Percentiles rank a stretch among this genome's conserved stretches.
These are phyloP conservation scores for Bassia scoparia DNA, from an alignment of 148 eudicot species.

Conservation along the genomic window DNA sequence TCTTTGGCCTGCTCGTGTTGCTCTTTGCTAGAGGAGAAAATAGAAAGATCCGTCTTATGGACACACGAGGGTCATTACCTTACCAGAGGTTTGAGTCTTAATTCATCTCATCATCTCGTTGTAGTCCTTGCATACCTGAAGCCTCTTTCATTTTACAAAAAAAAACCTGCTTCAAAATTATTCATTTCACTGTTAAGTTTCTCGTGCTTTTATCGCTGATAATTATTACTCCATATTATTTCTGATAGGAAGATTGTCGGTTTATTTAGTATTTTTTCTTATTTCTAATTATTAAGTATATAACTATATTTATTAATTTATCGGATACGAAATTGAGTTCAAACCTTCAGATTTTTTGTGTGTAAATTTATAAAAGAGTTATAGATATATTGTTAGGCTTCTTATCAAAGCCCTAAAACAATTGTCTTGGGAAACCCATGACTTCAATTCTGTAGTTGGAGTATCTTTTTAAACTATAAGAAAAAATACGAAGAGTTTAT, in stretches of 20 bases:
- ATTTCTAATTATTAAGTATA: too few species aligned
- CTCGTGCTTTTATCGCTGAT: neutral
- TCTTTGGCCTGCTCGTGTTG: slow-evolving; percentile 44
- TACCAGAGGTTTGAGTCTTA: slow-evolving; percentile 38
- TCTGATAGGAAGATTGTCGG: too few species aligned
- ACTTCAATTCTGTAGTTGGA: neutral
- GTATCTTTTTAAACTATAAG: neutral
- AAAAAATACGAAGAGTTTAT: neutral
- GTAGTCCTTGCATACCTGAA: neutral
- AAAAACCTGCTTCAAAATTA: neutral
- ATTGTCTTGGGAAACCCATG: neutral
- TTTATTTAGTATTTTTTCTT: neutral
- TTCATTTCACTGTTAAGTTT: neutral
- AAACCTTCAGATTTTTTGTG: neutral
- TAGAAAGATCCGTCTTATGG: slow-evolving; percentile 34
- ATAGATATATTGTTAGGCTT: neutral
- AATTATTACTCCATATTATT: too few species aligned
- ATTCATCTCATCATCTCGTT: slow-evolving; percentile 3
- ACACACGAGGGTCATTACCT: slow-evolving; percentile 38
- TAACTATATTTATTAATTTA: too few species aligned
- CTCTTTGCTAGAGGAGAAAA: slow-evolving; percentile 52
- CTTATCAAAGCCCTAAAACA: neutral
- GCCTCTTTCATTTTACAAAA: neutral
- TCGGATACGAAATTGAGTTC: neutral
- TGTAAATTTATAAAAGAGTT: neutral